phyloP scores from a whole-genome alignment of 169 alveolate genomes.

The Besnoitia besnoiti region DNA sequence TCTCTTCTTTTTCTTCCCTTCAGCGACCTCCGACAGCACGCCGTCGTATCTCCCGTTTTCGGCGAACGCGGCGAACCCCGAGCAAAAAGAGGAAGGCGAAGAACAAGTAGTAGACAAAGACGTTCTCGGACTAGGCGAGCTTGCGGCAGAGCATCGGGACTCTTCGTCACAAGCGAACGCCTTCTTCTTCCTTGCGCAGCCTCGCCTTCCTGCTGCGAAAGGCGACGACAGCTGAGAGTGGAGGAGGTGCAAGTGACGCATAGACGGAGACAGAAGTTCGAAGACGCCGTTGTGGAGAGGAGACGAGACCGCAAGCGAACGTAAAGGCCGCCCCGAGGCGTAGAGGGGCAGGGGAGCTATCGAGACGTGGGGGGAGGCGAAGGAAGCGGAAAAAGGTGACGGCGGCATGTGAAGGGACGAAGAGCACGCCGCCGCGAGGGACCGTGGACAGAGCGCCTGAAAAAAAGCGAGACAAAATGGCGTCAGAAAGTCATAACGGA shows the following conservation, averaged over 20 bases:
- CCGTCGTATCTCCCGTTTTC: background rate
- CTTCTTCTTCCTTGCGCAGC: background rate
- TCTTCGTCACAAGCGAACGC: no score
- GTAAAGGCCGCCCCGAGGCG: background rate
- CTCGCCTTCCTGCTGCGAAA: background rate
- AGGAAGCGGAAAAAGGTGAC: background rate
- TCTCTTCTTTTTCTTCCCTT: background rate
- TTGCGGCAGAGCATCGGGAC: background rate
- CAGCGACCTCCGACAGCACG: background rate
- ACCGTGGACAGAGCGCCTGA: background rate
- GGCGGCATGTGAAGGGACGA: no score
- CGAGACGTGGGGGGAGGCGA: background rate
- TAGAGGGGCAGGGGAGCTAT: background rate
- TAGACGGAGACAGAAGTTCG: background rate
- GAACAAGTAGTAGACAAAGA: slow-evolving; percentile 28
- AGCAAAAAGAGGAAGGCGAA: background rate
- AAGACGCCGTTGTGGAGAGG: background rate
- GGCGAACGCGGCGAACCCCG: background rate
- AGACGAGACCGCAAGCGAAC: background rate
- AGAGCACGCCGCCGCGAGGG: background rate
- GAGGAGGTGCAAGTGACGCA: background rate
- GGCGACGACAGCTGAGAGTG: background rate
- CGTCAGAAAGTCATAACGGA: no score
- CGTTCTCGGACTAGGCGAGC: background rate
- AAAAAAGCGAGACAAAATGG: no score